phyloP scores from a whole-genome alignment of 345 rosid genomes.

The Combretum micranthum region DNA sequence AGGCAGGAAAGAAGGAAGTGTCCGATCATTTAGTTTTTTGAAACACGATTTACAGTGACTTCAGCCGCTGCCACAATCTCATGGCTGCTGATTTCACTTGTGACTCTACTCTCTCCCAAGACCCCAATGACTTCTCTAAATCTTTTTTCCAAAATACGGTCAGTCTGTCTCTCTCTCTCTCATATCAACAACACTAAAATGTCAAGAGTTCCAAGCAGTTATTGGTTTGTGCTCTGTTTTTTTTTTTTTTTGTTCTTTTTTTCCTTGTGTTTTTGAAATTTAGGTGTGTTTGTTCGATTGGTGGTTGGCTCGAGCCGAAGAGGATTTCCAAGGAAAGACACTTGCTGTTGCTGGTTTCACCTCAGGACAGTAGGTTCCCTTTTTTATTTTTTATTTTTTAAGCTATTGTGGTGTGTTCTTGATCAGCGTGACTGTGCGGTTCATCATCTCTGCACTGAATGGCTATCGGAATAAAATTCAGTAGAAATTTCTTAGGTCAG shows the following conservation, averaged over 20 bases:
- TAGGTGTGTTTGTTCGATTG: slow-evolving; percentile 66
- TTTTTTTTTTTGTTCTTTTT: neutral
- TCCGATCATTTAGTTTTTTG: no score
- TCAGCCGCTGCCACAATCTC: no score
- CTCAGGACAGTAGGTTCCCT: slow-evolving; percentile 31
- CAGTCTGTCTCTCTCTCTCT: neutral
- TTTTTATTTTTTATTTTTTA: neutral
- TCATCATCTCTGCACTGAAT: no score
- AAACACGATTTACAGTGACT: no score
- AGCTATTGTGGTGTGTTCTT: neutral
- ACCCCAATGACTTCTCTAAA: slow-evolving; percentile 2
- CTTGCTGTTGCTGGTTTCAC: slow-evolving; percentile 68
- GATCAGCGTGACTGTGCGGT: no score
- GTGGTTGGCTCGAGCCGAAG: slow-evolving; percentile 60
- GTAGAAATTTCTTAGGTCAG: no score
- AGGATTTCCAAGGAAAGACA: slow-evolving; percentile 41
- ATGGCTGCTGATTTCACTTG: no score
- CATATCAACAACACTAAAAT: neutral
- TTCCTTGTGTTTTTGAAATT: neutral
- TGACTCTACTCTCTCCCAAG: no score
- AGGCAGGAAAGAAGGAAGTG: no score
- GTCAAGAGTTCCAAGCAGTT: no score
- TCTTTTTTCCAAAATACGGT: slow-evolving; percentile 3
- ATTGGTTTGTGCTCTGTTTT: neutral
- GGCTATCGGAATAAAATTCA: no score